Evolutionary conservation across 2,329 filamentous ascomycete species (phyloP), one percentile per base, ranked within the genome.

Genomic region (Diaporthe capsici): DNA sequence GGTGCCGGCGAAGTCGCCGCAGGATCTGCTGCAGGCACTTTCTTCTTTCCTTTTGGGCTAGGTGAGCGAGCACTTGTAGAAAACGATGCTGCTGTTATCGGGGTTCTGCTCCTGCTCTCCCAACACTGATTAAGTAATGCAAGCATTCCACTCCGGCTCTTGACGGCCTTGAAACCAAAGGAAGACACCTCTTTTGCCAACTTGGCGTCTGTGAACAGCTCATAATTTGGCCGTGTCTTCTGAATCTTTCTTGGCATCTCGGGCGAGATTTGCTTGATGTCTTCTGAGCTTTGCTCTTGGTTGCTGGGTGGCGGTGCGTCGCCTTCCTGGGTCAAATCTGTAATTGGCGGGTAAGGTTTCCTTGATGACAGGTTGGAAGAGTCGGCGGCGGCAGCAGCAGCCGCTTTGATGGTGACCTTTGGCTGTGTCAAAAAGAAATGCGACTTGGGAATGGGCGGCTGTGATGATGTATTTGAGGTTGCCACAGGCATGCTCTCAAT

Each of bases 151-250:
- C 89, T 87, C 25, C 94, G 88, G 73, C 87, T 90, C 81, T 92
- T 94, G 42, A 95, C 85, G 1, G 92, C 86, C 81, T 95, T 96
- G 83, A 96, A 95, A 0, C 93, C 93, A 80, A 92, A 95, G 0
- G 87, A 86, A 7, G 88, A 85, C 60, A 96, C 85, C 79, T 93
- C 88, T 74, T 88, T 90, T 3, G 90, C 85, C 22, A 96, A 84
- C 75, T 94, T 90, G 12, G 87, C 84, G 76, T 93, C 92, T 4
- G 92, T 92, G 75, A 90, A 92, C 0, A 89, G 83, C 55, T 89
- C 87, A 76, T 90, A 95, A 15, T 90, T 88, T 2, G 93, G 93
- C 65, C 81, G 83, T 25, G 79, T 73, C 8, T 77, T 77, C 51
- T 74, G 76, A 17, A 70, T 49, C 44, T 71, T 63, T n/a, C 53